A percentile compares a stretch with the other conserved stretches of the same genome.
These are phyloP conservation scores for Cystofilobasidium capitatum DNA, from an alignment of 768 basidiomycete species.

Conservation along the genomic window DNA sequence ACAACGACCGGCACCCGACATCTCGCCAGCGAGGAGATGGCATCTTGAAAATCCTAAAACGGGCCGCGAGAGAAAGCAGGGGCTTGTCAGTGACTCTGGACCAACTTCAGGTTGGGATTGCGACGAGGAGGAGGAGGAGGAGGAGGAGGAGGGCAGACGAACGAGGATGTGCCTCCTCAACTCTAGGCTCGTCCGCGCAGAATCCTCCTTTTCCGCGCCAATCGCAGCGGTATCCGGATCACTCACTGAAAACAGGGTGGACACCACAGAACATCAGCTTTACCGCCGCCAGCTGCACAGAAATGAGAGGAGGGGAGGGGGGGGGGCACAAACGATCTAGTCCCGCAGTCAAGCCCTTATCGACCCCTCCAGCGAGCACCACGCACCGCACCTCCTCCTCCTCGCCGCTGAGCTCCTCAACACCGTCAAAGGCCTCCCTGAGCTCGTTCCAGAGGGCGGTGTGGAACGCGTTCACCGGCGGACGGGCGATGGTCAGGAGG, in stretches of 20 bases:
- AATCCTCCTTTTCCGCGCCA: conserved; percentile 27
- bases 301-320: not conserved
- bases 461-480: conserved; percentile 60
- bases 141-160: conserved; percentile 3
- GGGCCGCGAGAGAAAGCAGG: not conserved
- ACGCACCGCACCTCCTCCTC: conserved; percentile 57
- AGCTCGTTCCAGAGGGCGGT: conserved; percentile 56
- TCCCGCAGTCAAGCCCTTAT: conserved; percentile 73
- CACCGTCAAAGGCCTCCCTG: conserved; percentile 51
- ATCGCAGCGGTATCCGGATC: not conserved
- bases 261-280: not conserved
- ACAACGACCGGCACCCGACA: conserved; percentile 72
- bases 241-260: not conserved
- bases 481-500: conserved; percentile 33
- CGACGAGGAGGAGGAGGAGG: conserved; percentile 12
- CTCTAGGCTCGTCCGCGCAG: conserved; percentile 34
- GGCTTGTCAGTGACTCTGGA: conserved; percentile 7
- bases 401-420: conserved; percentile 37
- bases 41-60: conserved; percentile 52
- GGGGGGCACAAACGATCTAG: conserved; percentile 54
- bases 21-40: conserved; percentile 57
- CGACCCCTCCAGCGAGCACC: conserved; percentile 60
- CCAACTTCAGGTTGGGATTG: not conserved
- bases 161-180: conserved; percentile 43
- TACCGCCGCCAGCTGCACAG: not conserved